Conservation (phyloP, 108 stramenopile species). For the Cylindrotheca fusiformis region DNA sequence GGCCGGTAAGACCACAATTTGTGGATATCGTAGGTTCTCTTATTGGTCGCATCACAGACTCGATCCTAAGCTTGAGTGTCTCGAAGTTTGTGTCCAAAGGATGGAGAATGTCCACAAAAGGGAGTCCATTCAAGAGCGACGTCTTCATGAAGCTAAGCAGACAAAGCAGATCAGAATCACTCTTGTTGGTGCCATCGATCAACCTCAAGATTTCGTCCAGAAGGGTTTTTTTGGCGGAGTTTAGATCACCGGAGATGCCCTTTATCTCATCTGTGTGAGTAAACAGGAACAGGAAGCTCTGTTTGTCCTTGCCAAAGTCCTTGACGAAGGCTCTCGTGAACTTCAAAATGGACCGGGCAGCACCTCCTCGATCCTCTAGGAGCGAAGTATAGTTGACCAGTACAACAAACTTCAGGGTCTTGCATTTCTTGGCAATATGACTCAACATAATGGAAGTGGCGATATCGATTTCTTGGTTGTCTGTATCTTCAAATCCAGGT, state of each 20-base stretch:
- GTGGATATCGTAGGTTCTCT: conserved; percentile 19
- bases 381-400: conserved; percentile 55
- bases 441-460: conserved; percentile 51
- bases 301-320: conserved; percentile 45
- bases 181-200: conserved; percentile 27
- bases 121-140: conserved; percentile 40
- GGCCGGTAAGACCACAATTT: conserved; percentile 35
- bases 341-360: conserved; percentile 48
- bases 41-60: conserved; percentile 24
- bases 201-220: conserved; percentile 44
- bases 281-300: conserved; percentile 58
- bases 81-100: conserved; percentile 41
- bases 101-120: conserved; percentile 47
- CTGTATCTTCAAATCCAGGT: conserved; percentile 61
- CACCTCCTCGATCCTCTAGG: conserved; percentile 58
- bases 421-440: conserved; percentile 52
- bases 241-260: conserved; percentile 18
- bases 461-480: conserved; percentile 56
- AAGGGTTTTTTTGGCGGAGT: conserved; percentile 17
- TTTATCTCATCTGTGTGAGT: conserved; percentile 46
- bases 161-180: conserved; percentile 31
- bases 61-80: conserved; percentile 16
- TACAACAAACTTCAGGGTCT: conserved; percentile 46
- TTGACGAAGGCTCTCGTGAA: conserved; percentile 45
- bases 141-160: conserved; percentile 38